These are phyloP conservation scores for Hymenoscyphus scutula DNA, from an alignment of 2,329 filamentous ascomycete species.

Conservation along the genomic window DNA sequence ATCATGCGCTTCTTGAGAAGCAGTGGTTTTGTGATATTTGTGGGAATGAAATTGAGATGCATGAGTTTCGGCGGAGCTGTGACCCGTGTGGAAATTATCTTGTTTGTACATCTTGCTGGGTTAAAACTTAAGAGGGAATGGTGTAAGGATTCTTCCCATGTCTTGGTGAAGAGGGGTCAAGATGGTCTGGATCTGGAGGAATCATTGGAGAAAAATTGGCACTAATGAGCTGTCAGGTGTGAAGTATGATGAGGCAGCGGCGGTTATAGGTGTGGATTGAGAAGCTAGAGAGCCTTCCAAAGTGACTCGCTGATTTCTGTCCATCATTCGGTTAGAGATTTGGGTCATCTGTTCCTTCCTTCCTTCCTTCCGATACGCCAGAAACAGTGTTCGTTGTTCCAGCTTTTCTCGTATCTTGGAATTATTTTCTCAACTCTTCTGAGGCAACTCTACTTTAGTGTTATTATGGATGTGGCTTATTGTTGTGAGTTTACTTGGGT, in stretches of 20 bases:
- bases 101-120: slow-evolving; percentile 2
- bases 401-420: no score
- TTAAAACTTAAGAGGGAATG: not conserved
- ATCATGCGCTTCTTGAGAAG: no score
- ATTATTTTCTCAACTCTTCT: no score
- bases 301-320: not conserved
- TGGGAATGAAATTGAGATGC: not conserved
- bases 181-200: not conserved
- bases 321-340: no score
- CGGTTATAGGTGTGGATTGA: not conserved
- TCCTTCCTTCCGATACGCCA: no score
- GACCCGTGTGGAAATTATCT: slow-evolving; percentile 2
- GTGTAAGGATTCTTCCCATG: not conserved
- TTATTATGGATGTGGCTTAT: no score
- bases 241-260: not conserved
- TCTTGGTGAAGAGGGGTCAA: not conserved
- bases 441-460: no score
- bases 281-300: no score
- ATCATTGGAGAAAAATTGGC: not conserved
- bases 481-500: no score
- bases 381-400: no score
- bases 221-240: not conserved
- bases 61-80: slow-evolving; percentile 2
- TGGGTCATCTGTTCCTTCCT: no score
- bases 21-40: slow-evolving; percentile 1